phyloP scores from a whole-genome alignment of 441 rosid genomes.

The Adansonia madagascariensis region DNA sequence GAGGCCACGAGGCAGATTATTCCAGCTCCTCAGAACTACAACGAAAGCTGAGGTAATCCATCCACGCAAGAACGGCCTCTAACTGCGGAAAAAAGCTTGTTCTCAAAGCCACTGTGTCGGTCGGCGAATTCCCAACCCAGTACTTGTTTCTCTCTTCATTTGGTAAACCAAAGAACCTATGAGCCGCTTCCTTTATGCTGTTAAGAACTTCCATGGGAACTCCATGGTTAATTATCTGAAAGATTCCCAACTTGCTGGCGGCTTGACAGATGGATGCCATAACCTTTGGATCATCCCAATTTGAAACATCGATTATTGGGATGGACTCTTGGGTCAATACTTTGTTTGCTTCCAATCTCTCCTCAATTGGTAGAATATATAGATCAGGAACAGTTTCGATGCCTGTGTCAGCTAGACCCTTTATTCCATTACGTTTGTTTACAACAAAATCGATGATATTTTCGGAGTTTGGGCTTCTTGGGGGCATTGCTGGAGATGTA shows the following conservation, averaged over 20 bases:
- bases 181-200: constrained; percentile 32
- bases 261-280: constrained; percentile 37
- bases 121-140: constrained; percentile 27
- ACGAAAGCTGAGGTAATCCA: constrained; percentile 39
- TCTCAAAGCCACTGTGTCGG: neutral
- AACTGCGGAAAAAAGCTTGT: constrained; percentile 29
- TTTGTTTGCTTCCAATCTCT: constrained; percentile 20
- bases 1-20: constrained; percentile 39
- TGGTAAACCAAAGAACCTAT: constrained; percentile 25
- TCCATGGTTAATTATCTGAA: constrained; percentile 44
- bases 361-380: constrained; percentile 31
- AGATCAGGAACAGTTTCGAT: constrained; percentile 26
- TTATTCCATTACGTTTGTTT: constrained; percentile 36
- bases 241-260: constrained; percentile 41
- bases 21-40: constrained; percentile 27
- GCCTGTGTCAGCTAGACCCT: constrained; percentile 34
- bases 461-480: neutral
- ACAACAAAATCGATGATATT: constrained; percentile 34
- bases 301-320: constrained; percentile 29
- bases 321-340: constrained; percentile 9
- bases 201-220: constrained; percentile 34
- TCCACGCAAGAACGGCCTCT: constrained; percentile 30
- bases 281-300: constrained; percentile 29
- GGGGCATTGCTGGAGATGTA: neutral
- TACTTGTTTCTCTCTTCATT: constrained; percentile 27